Evolutionary conservation across 345 rosid species (phyloP), one percentile per base, ranked within the genome.

Genomic region (Zanthoxylum bungeanum): DNA sequence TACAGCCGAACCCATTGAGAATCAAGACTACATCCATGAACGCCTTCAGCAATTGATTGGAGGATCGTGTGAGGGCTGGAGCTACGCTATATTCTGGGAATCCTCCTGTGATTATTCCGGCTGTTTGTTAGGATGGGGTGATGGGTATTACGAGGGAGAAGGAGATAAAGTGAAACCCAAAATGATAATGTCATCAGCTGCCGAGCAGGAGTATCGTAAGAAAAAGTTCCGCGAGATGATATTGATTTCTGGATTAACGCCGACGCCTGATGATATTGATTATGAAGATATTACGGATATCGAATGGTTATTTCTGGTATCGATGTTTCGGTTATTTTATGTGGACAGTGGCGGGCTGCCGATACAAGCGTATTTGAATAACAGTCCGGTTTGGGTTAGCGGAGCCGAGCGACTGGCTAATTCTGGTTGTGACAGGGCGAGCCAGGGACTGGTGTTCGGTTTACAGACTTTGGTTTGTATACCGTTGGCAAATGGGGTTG

Each of bases 61-160:
- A 34, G 88, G 91, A 33, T 84, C 95, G 3, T 78, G 75, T 5
- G 89, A 88, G 63, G 68, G 71, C 84, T 94, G 98, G 98, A 89
- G 95, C 49, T 92, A 94, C 84, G 98, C 98, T 9, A 91, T 94
- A 44, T 94, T 90, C 79, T 94, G 98, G 98, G 97, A 92, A 78
- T 79, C 86, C 33, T 93, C 97, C 2, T 87, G 78, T 47, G 98
- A 93, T 62, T 91, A 79, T 79, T 70, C 91, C 36, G 87, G 87
- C 91, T 5, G 76, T 91, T 11, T n/a, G n/a, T 79, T 93, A 5
- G 92, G 86, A 0, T 94, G 97, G 98, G 97, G 97, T 30, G 97
- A 94, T 76, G 98, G 97, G 6, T 96, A 91, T 70, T 96, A 94
- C 77, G 90, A 86, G 58, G 98, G 97, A 1, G 97, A 92, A 49